These are phyloP conservation scores for Byssochlamys sp. DNA, from an alignment of 2,329 filamentous ascomycete species.

Conservation along the genomic window DNA sequence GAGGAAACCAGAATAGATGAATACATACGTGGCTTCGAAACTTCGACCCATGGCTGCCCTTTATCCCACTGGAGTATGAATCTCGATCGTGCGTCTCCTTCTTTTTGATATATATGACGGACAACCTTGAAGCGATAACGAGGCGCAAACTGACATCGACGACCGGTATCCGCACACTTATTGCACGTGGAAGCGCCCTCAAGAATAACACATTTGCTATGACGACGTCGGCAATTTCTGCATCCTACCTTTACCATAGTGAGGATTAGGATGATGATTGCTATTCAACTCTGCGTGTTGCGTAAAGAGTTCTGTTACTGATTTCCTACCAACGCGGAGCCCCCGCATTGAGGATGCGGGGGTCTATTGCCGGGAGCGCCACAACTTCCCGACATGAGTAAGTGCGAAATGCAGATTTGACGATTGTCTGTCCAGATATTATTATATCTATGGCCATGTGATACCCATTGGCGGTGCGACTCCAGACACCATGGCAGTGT, in stretches of 20 bases:
- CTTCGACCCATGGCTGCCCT: slow-evolving; percentile 23
- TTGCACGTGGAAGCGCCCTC: slow-evolving; percentile 20
- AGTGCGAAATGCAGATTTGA: not conserved
- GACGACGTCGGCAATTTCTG: slow-evolving; percentile 26
- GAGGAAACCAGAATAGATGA: not conserved
- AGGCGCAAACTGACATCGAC: slow-evolving; percentile 22
- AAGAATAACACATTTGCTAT: slow-evolving; percentile 24
- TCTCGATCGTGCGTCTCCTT: slow-evolving; percentile 14
- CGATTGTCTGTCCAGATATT: not conserved
- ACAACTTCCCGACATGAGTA: not conserved
- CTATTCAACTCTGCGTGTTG: not conserved
- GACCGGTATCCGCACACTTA: slow-evolving; percentile 19
- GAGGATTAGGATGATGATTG: not conserved
- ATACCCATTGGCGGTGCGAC: slow-evolving; percentile 40
- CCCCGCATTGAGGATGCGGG: not conserved
- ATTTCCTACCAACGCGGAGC: not conserved
- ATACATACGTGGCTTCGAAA: slow-evolving; percentile 16
- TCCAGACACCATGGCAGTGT: slow-evolving; percentile 42
- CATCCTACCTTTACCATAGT: slow-evolving; percentile 13
- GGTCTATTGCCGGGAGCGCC: not conserved
- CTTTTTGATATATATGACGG: slow-evolving; percentile 25
- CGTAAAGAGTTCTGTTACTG: not conserved
- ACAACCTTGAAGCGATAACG: slow-evolving; percentile 26
- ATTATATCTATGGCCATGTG: slow-evolving; percentile 22
- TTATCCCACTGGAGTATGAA: slow-evolving; percentile 24